Evolutionary conservation across 2,329 filamentous ascomycete species (phyloP), one percentile per base, ranked within the genome.

Genomic region (Diaporthe caulivora): DNA sequence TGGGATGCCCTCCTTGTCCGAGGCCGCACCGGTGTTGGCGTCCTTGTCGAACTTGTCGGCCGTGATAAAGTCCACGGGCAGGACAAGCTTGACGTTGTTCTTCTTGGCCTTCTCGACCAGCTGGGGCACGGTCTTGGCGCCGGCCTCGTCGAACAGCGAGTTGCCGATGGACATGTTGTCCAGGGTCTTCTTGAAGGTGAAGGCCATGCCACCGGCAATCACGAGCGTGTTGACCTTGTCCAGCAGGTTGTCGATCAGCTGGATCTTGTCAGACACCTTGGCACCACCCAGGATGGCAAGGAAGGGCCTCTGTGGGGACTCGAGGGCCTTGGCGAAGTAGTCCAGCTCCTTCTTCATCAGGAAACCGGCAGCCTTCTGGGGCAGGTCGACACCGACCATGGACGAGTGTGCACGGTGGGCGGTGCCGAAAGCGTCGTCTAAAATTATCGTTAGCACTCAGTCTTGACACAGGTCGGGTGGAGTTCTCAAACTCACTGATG

Each of bases 301-400:
- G 94, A 99, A 99, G 75, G 97, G 97, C 72, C 96, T 92, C 87
- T 97, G 90, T 76, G 97, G 97, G 80, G 90, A 92, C 88, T 99
- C 97, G 75, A 99, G 93, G 51, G 95, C 97, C 88, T 98, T 91
- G 77, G 97, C 97, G 83, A 99, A 99, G 92, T 99, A 99, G 83
- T 99, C 97, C 76, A 99, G 93, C 87, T 99, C 97, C 90, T 98
- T 99, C 93, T 99, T 99, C 90, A 99, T 95, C 81, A 99, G 92
- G 92, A 98, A 99, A 76, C 97, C 97, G 72, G 96, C 94, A 13
- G 97, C 97, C 89, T 98, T 98, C 85, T 98, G 95, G 79, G 96
- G 95, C 64, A 99, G 93, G 78, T 98, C 92, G 77, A 98, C 90
- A 81, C 97, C 97, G 80, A 99, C 97, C 97, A 99, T 99, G 84